These are phyloP conservation scores for Misopates orontium DNA, from an alignment of 257 asterid species.

Conservation along the genomic window DNA sequence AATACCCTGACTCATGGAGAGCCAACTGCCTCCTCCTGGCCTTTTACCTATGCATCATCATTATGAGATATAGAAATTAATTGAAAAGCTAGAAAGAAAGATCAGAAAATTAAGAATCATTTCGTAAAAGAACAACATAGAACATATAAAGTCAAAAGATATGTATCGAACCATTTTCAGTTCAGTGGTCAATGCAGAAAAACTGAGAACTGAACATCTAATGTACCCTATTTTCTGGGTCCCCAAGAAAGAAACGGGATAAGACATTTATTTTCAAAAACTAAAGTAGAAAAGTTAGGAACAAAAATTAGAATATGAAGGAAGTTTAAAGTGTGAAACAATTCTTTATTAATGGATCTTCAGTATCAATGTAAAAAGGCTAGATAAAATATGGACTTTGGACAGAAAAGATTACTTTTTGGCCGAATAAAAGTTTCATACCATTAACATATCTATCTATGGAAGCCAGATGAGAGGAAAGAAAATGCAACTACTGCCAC, in stretches of 20 bases:
- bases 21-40: constrained; percentile 78
- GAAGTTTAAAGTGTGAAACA: not conserved
- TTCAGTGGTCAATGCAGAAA: constrained; percentile 20
- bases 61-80: constrained; percentile 18
- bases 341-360: constrained; percentile 5
- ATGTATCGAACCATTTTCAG: not conserved
- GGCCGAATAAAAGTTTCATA: not conserved
- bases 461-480: not conserved
- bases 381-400: not conserved
- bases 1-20: constrained; percentile 95
- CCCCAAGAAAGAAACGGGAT: not conserved
- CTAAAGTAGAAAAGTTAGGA: too few species aligned
- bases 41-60: constrained; percentile 54
- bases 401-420: not conserved
- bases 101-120: not conserved
- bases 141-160: not conserved
- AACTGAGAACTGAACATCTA: constrained; percentile 5
- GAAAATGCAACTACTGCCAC: not conserved
- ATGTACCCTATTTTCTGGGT: constrained; percentile 5
- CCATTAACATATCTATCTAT: not conserved
- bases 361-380: constrained; percentile 9
- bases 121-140: not conserved
- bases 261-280: too few species aligned
- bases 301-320: constrained; percentile 4
- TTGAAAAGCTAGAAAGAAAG: constrained; percentile 22